Percentiles rank a stretch among this genome's conserved stretches.
These are phyloP conservation scores for Dactylellina parvicollis DNA, from an alignment of 2,329 filamentous ascomycete genomes.

Conservation along the genomic window DNA sequence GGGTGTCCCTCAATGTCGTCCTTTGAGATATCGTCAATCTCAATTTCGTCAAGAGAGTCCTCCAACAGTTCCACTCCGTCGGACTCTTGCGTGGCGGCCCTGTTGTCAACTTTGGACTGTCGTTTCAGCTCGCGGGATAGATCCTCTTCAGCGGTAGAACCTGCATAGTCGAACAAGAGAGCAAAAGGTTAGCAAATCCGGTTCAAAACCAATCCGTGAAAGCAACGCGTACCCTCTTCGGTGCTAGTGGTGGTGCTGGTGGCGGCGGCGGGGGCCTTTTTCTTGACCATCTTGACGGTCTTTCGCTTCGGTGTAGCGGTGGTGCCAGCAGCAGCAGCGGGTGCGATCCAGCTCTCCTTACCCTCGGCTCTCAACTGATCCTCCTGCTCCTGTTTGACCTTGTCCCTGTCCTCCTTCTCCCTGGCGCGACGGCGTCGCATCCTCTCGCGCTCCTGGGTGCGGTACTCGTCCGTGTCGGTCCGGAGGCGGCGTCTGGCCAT, in stretches of 20 bases:
- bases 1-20: background rate
- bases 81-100: slow-evolving; percentile 16
- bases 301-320: slow-evolving; percentile 41
- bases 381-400: slow-evolving; percentile 41
- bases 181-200: slow-evolving; percentile 10
- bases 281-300: slow-evolving; percentile 51
- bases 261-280: slow-evolving; percentile 53
- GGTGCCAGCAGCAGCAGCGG: slow-evolving; percentile 30
- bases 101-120: slow-evolving; percentile 49
- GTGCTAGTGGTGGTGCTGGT: too few species aligned
- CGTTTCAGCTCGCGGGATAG: slow-evolving; percentile 37
- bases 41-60: slow-evolving; percentile 1
- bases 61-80: slow-evolving; percentile 1
- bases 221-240: slow-evolving; percentile 51
- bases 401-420: slow-evolving; percentile 48
- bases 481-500: slow-evolving; percentile 45
- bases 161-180: slow-evolving; percentile 6
- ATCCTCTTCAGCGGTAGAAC: slow-evolving; percentile 35
- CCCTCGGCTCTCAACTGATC: slow-evolving; percentile 48
- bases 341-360: slow-evolving; percentile 54
- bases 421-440: slow-evolving; percentile 45
- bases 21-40: slow-evolving; percentile 3
- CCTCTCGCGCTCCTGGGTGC: slow-evolving; percentile 48
- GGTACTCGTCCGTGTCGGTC: slow-evolving; percentile 51
- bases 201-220: slow-evolving; percentile 17